phyloP scores from a whole-genome alignment of 73 alveolate genomes.

The Paramecium sexaurelia region DNA sequence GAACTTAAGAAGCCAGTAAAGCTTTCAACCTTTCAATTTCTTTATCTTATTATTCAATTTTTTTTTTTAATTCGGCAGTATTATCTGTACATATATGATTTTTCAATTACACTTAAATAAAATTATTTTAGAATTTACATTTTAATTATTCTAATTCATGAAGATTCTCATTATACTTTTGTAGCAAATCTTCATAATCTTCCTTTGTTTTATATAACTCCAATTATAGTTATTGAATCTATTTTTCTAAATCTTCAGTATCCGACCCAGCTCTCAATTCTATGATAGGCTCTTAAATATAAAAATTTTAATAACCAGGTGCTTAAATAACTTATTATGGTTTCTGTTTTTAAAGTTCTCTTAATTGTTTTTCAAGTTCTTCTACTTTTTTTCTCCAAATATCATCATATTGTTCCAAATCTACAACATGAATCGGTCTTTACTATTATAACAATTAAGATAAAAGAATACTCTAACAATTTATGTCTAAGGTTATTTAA shows the following conservation, averaged over 20 bases:
- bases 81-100: constrained; percentile 6
- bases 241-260: constrained; percentile 1
- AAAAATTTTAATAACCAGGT: neutral
- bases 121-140: neutral
- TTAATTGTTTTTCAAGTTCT: neutral
- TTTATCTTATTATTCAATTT: neutral
- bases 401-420: constrained; percentile 14
- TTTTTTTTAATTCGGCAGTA: constrained; percentile 11
- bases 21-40: constrained; percentile 15
- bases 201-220: constrained; percentile 12
- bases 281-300: neutral
- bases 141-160: neutral
- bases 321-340: neutral
- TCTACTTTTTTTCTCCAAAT: constrained; percentile 32
- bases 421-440: constrained; percentile 29
- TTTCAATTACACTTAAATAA: neutral
- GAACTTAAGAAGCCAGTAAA: neutral
- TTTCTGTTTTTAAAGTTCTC: neutral
- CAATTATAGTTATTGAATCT: neutral
- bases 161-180: neutral
- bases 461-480: neutral
- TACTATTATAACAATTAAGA: neutral
- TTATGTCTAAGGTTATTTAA: constrained; percentile 6
- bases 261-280: constrained; percentile 15
- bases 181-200: neutral